Percentiles rank a stretch among this genome's conserved stretches.
Conservation (phyloP, 805 yeast genomes). For the Lipomyces spencermartinsiae region DNA sequence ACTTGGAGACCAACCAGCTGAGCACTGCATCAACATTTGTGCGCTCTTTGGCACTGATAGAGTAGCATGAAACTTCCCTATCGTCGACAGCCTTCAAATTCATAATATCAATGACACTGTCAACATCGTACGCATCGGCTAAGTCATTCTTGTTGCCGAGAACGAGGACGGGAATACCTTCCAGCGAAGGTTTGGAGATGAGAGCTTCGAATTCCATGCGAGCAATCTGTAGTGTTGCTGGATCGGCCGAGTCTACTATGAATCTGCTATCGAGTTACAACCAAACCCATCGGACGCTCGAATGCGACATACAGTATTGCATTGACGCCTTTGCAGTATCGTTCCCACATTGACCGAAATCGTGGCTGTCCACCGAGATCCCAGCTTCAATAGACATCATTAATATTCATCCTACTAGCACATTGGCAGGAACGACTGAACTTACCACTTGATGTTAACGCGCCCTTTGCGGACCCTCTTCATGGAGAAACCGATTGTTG, state of each 20-base stretch:
- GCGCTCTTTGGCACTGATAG: constrained; percentile 48
- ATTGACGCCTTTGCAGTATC: constrained; percentile 48
- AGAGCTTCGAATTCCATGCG: constrained; percentile 46
- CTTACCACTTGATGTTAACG: constrained; percentile 48
- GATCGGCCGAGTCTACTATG: constrained; percentile 48
- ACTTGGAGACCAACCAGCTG: constrained; percentile 46
- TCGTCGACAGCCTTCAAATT: constrained; percentile 45
- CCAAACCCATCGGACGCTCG: background rate
- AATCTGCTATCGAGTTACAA: constrained; percentile 37
- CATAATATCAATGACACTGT: constrained; percentile 44
- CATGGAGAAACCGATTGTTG: constrained; percentile 51
- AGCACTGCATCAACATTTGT: constrained; percentile 47
- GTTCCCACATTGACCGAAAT: constrained; percentile 50
- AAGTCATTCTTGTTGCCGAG: constrained; percentile 49
- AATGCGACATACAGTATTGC: constrained; percentile 44
- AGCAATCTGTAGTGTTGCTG: constrained; percentile 44
- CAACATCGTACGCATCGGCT: constrained; percentile 45
- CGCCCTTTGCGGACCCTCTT: constrained; percentile 46
- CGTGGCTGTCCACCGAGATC: constrained; percentile 51
- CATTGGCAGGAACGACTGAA: background rate
- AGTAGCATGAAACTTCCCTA: constrained; percentile 47
- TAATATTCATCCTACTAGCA: background rate
- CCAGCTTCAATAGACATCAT: constrained; percentile 43
- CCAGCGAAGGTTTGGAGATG: constrained; percentile 43
- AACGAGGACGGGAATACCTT: constrained; percentile 47